phyloP scores from a whole-genome alignment of 139 green algal species.

The Coelastrella sp. region DNA sequence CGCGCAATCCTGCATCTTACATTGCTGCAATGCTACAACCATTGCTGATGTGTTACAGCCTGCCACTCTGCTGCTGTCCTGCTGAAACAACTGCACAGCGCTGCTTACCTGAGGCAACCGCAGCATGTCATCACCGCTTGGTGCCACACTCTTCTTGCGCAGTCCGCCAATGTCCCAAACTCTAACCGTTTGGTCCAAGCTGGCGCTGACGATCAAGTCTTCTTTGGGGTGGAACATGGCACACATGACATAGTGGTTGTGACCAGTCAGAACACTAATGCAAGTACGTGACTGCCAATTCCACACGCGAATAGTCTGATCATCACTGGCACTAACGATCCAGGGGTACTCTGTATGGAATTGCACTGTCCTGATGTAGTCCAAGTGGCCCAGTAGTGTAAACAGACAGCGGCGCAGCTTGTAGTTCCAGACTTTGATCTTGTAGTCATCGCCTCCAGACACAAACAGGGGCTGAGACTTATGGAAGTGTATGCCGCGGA shows the following conservation, averaged over 20 bases:
- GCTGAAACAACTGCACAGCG: too few species aligned
- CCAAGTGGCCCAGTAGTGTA: slow-evolving; percentile 98
- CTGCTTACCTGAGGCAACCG: slow-evolving; percentile 79
- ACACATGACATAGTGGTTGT: slow-evolving; percentile 99
- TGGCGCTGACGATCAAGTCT: slow-evolving; percentile 93
- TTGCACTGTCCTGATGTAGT: slow-evolving; percentile 99
- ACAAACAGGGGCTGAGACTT: slow-evolving; percentile 98
- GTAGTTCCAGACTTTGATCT: slow-evolving; percentile 99
- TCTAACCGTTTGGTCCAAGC: slow-evolving; percentile 96
- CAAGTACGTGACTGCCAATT: slow-evolving; percentile 98
- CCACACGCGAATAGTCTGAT: slow-evolving; percentile 99
- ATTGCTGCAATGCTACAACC: too few species aligned
- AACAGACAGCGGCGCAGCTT: slow-evolving; percentile 98
- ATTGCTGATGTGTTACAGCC: too few species aligned
- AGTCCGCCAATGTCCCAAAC: slow-evolving; percentile 99
- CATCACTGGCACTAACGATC: slow-evolving; percentile 97
- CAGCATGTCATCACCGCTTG: slow-evolving; percentile 86
- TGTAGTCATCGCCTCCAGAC: slow-evolving; percentile 98
- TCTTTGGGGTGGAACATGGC: slow-evolving; percentile 98
- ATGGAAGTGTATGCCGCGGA: slow-evolving; percentile 98
- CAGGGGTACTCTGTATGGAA: slow-evolving; percentile 97
- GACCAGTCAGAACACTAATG: slow-evolving; percentile 97
- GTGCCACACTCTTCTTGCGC: slow-evolving; percentile 94
- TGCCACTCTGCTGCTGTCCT: not conserved
- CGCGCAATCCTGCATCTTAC: too few species aligned